Percentiles rank a stretch among this genome's conserved stretches.
These are phyloP conservation scores for Amanita molliuscula DNA, from an alignment of 768 basidiomycete genomes.

Conservation along the genomic window DNA sequence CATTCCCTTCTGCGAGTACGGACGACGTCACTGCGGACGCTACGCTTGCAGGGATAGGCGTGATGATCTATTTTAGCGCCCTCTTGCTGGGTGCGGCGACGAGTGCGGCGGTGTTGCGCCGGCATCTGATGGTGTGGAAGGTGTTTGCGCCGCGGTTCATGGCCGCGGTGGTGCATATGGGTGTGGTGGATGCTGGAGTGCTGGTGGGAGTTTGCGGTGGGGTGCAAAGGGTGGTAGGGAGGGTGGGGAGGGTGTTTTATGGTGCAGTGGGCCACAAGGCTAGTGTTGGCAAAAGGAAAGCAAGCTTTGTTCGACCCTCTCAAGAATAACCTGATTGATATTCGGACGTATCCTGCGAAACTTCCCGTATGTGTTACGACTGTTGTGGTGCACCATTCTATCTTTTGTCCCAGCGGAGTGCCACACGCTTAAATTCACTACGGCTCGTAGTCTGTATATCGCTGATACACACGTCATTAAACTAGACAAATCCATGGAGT, in stretches of 20 bases:
- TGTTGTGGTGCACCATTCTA: too few relatives aligned
- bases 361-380: too few relatives aligned
- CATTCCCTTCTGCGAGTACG: constrained; percentile 6
- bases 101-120: constrained; percentile 62
- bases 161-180: constrained; percentile 52
- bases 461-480: too few relatives aligned
- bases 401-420: too few relatives aligned
- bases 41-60: constrained; percentile 46
- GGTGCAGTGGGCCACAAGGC: too few relatives aligned
- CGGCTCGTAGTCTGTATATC: too few relatives aligned
- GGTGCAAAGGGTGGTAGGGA: constrained; percentile 17
- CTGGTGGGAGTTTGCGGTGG: constrained; percentile 56
- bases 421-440: too few relatives aligned
- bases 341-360: too few relatives aligned
- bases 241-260: background rate
- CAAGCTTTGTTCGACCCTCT: too few relatives aligned
- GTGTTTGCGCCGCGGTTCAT: constrained; percentile 96
- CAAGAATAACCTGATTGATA: too few relatives aligned
- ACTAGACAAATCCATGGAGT: too few relatives aligned
- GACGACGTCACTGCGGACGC: constrained; percentile 25
- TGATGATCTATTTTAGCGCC: constrained; percentile 59
- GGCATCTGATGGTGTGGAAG: constrained; percentile 99
- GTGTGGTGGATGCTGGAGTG: constrained; percentile 63
- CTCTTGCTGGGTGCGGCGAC: constrained; percentile 62
- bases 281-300: too few relatives aligned